Base-by-base conservation (phyloP, 2,329 filamentous ascomycete species). In the Alternaria dauci region DNA sequence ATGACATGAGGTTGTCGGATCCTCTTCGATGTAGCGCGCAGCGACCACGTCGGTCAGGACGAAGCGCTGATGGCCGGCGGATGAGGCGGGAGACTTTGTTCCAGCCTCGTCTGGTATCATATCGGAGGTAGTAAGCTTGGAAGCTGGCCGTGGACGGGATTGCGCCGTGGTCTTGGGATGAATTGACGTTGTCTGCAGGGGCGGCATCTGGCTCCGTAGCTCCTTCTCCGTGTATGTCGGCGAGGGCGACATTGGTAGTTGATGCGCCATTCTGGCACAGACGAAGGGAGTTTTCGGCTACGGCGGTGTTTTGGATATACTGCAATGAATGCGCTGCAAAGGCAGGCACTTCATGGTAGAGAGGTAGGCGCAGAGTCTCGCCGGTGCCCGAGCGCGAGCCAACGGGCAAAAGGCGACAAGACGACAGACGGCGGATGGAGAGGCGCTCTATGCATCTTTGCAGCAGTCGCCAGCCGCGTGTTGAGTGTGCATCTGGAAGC, bases 11-110 rank as follows among this genome's bases (percentile, higher is more conserved):
- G 93, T 93, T 5, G 86, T 87, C 1, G 88, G 83, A 66, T 98
- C 95, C 75, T 96, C 91, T 81, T 96, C 91, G 23, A 99, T 87
- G 74, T 94, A 82, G 66, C 83, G 84, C 67, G 90, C 88, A 14
- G 88, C 89, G 39, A 90, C 84, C 39, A 87, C 84, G 75, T 91
- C 89, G 42, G 88, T 85, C 63, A 91, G 84, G 39, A 91, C 87
- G 69, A 89, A 85, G 68, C 83, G 84, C 71, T 87, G 85, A 66
- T 86, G 83, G 50, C 64, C 58, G 52, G 64, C 78, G 69, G 65
- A 70, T 68, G 67, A 70, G 28, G 58, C 50, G 26, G 70, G 67
- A 11, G 73, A 69, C 47, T 52, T 65, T 52, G 44, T 46, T 18
- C 30, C 52, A 18, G 63, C 52, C 28, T 67, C 63, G 23, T 55